A percentile compares a stretch with the other conserved stretches of the same genome.
Conservation (phyloP, 2,329 filamentous ascomycete genomes). For the Diaporthe sp. region DNA sequence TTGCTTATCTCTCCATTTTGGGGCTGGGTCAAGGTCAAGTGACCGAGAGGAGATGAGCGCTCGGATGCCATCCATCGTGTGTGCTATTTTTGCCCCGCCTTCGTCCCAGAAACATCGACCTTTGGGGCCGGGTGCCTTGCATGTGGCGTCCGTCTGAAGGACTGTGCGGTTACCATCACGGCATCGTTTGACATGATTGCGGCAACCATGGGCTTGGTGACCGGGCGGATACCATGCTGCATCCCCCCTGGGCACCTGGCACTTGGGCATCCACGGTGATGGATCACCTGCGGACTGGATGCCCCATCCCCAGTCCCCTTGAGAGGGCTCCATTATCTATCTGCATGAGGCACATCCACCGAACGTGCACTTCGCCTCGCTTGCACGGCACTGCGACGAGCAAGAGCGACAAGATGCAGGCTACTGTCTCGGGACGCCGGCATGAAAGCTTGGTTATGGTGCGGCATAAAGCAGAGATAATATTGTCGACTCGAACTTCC, state of each 20-base stretch:
- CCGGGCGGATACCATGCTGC: constrained; percentile 9
- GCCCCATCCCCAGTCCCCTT: not conserved
- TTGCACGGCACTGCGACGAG: not conserved
- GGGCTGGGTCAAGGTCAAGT: constrained; percentile 19
- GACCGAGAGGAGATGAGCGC: constrained; percentile 21
- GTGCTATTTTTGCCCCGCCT: constrained; percentile 25
- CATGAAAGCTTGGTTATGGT: not conserved
- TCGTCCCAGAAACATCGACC: constrained; percentile 7
- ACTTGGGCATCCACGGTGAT: constrained; percentile 2
- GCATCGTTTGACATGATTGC: constrained; percentile 6
- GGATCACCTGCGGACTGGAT: not conserved
- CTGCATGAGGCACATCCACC: constrained; percentile 5
- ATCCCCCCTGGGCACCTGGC: constrained; percentile 1
- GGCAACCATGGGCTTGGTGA: not conserved
- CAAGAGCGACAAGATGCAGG: not conserved
- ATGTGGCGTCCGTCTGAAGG: constrained; percentile 19
- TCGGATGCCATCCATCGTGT: constrained; percentile 21
- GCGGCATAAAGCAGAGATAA: not conserved
- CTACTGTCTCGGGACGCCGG: constrained; percentile 1
- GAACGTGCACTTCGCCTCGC: constrained; percentile 13
- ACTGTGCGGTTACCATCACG: constrained; percentile 11
- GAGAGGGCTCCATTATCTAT: not conserved
- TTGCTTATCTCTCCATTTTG: constrained; percentile 10
- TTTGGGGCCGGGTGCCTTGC: constrained; percentile 25
- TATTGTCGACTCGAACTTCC: not conserved